Evolutionary conservation across 306 rosid species (phyloP), one percentile per base, ranked within the genome.

Genomic region (Albizia julibrissin): DNA sequence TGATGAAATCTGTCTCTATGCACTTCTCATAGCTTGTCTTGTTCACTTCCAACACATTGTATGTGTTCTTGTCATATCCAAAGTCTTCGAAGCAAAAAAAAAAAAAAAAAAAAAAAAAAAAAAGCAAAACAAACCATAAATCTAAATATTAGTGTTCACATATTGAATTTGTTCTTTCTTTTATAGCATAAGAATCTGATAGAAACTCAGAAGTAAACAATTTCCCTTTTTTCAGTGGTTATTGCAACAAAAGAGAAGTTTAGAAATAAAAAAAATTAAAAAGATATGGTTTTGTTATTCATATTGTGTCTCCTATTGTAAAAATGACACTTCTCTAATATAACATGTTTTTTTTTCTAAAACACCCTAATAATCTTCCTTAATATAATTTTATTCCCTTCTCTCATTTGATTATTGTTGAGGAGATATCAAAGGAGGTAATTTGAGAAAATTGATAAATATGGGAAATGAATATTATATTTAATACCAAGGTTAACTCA

Each of bases 21-120:
- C 98, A 94, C 6, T 62, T 74, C 40, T 88, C 91, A 13, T 83
- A 91, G 72, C 88, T 87, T 3, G 82, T 90, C 78, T 87, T 42
- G 86, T 92, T 92, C 89, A 94, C 97, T 78, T 89, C 93, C 67
- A 94, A 70, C 29, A 88, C 97, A 74, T 37, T 88, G 89, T 81
- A 89, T 37, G 19, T 42, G 18, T 76, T 76, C 75, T 44, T 88
- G 81, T 90, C 92, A 78, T 84, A 93, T 74, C 81, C 86, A 50
- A 93, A 93, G 80, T 84, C 97, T 92, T 18, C 24, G 44, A 18
- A n/a, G 13, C 1, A 0, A 19, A 14, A 52, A 37, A 72, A 3
- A n/a, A n/a, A n/a, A n/a, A n/a, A n/a, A n/a, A n/a, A n/a, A n/a
- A n/a, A n/a, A n/a, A n/a, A n/a, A n/a, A n/a, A n/a, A n/a, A n/a